phyloP scores from a whole-genome alignment of 768 basidiomycete species.

The Pulveroboletus ravenelii region DNA sequence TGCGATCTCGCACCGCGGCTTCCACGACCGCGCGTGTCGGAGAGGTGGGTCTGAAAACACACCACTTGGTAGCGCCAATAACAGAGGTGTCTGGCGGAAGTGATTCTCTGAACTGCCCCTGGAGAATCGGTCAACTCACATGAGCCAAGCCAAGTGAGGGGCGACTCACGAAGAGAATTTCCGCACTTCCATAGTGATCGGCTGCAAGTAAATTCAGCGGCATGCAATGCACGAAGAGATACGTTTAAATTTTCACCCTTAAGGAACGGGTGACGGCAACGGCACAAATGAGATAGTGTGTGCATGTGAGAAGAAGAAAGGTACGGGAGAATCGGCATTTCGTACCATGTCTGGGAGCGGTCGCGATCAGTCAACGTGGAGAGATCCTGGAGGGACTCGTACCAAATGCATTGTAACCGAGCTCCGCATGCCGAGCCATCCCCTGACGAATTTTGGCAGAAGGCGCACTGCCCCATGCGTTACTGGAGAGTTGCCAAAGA shows the following conservation, averaged over 20 bases:
- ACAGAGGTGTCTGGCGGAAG: constrained; percentile 40
- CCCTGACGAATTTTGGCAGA: constrained; percentile 58
- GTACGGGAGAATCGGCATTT: constrained; percentile 9
- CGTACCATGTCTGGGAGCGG: constrained; percentile 51
- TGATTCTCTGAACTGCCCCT: constrained; percentile 67
- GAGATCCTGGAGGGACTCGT: constrained; percentile 13
- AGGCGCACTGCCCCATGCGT: constrained; percentile 78
- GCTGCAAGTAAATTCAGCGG: constrained; percentile 39
- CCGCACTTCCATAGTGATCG: constrained; percentile 84
- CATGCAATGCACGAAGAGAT: background rate
- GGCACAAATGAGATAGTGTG: background rate
- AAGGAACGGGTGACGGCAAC: constrained; percentile 3
- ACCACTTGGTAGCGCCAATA: constrained; percentile 84
- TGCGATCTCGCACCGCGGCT: constrained; percentile 62
- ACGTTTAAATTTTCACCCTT: constrained; percentile 23
- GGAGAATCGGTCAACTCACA: constrained; percentile 8
- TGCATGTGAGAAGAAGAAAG: constrained; percentile 14
- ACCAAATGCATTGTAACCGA: constrained; percentile 49
- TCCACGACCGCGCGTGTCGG: constrained; percentile 55
- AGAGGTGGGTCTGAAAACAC: constrained; percentile 56
- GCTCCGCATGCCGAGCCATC: constrained; percentile 59
- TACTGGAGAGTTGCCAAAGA: constrained; percentile 83
- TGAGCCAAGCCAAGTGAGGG: background rate
- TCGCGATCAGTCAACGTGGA: constrained; percentile 8
- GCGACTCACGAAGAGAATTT: constrained; percentile 67